Evolutionary conservation across 352 stramenopile genomes (phyloP).

Genomic region (Pythium chondricola): DNA sequence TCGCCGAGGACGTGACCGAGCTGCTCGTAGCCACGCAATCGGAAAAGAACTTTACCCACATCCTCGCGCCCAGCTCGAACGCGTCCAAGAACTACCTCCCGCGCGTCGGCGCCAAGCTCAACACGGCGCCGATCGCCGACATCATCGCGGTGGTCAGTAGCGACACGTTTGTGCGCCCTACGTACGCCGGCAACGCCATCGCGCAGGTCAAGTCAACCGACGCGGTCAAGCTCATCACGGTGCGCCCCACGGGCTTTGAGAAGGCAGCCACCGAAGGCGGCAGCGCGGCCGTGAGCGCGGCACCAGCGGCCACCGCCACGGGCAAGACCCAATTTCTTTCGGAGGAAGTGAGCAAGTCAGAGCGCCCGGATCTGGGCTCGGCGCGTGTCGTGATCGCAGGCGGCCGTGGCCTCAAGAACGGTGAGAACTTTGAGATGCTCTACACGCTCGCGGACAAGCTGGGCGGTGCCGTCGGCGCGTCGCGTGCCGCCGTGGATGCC

Average conservation of each 20-base stretch:
- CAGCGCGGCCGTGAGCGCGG: slow-evolving; percentile 59
- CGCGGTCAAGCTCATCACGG: slow-evolving; percentile 93
- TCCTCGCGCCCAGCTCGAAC: slow-evolving; percentile 94
- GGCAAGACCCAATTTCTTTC: slow-evolving; percentile 89
- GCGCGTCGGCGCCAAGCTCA: slow-evolving; percentile 91
- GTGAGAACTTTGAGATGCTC: slow-evolving; percentile 98
- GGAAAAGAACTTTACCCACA: slow-evolving; percentile 79
- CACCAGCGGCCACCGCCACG: slow-evolving; percentile 41
- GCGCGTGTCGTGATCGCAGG: slow-evolving; percentile 95
- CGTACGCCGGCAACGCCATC: slow-evolving; percentile 84
- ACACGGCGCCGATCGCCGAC: slow-evolving; percentile 95
- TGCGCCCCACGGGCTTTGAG: slow-evolving; percentile 97
- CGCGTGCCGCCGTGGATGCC: slow-evolving; percentile 96
- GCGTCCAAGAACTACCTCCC: slow-evolving; percentile 96
- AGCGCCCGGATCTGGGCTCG: slow-evolving; percentile 92
- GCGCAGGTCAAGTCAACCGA: slow-evolving; percentile 87
- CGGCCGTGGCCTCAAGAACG: slow-evolving; percentile 95
- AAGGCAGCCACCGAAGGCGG: slow-evolving; percentile 87
- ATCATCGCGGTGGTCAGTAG: slow-evolving; percentile 88
- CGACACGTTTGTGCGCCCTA: slow-evolving; percentile 93
- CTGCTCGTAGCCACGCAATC: slow-evolving; percentile 65
- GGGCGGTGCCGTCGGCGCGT: slow-evolving; percentile 95
- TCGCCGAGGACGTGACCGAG: slow-evolving; percentile 85
- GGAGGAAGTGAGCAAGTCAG: slow-evolving; percentile 92
- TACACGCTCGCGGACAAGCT: slow-evolving; percentile 98